Percentiles rank a stretch among this genome's conserved stretches.
Evolutionary conservation across 495 filamentous ascomycete genomes (phyloP).

Genomic region (Penicillium manginii): DNA sequence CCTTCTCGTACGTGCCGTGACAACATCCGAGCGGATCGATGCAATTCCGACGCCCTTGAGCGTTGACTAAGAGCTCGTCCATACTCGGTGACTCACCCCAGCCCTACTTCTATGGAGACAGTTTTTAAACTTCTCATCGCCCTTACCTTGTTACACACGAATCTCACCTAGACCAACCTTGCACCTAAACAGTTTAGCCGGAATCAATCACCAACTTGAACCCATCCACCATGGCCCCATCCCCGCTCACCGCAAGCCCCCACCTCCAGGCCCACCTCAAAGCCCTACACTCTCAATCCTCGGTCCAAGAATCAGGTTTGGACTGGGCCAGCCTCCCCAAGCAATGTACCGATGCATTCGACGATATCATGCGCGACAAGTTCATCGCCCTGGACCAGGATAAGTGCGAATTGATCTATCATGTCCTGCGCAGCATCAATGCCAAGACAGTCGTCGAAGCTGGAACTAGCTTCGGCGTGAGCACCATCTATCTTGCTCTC

Average conservation of each 20-base stretch:
- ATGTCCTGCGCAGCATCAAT: conserved; percentile 43
- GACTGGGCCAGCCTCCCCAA: conserved; percentile 17
- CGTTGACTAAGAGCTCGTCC: neutral
- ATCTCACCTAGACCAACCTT: neutral
- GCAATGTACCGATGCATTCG: conserved; percentile 26
- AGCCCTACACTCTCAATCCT: conserved; percentile 32
- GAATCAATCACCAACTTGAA: neutral
- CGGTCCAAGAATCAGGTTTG: conserved; percentile 34
- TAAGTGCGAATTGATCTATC: conserved; percentile 59
- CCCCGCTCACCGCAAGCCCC: conserved; percentile 19
- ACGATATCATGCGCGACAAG: conserved; percentile 50
- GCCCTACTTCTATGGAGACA: no score
- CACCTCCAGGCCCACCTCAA: conserved; percentile 28
- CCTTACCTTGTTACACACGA: neutral
- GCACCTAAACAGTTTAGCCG: neutral
- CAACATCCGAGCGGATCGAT: neutral
- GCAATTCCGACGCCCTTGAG: neutral
- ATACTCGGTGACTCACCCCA: neutral
- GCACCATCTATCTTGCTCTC: conserved; percentile 62
- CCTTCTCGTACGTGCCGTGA: no score
- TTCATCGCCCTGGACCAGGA: conserved; percentile 60
- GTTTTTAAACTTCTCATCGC: no score
- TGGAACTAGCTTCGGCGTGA: conserved; percentile 62
- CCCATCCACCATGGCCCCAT: conserved; percentile 16
- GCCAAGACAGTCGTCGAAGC: conserved; percentile 58